Evolutionary conservation across 2,329 filamentous ascomycete species (phyloP), one percentile per base, ranked within the genome.

Genomic region (Plectosphaerella sp.): DNA sequence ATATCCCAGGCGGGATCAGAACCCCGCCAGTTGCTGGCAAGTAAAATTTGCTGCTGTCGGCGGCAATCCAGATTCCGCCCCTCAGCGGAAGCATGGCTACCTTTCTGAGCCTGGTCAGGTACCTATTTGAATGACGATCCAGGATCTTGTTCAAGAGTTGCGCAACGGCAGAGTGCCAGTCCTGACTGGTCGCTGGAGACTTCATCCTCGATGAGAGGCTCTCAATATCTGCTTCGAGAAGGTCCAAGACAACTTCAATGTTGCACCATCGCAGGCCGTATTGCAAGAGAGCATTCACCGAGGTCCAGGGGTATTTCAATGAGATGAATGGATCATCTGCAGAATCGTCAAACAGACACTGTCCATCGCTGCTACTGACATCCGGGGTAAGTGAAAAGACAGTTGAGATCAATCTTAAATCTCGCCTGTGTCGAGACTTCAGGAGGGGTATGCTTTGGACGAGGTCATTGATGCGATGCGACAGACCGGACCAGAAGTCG

Each of bases 401-500:
- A 16, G 5, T 22, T 5, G 12, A n/a, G 8, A 39, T 14, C 3
- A 39, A 15, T 14, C 37, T 35, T 18, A 15, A 53, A 6, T 58
- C 66, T n/a, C 14, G 10, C 5, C 24, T 45, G 7, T 47, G 46
- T 22, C 54, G 51, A 15, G 51, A 53, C 33, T 48, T 52, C 14
- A 64, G 14, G 5, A 62, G 48, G 3, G 49, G 33, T 4, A 49
- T 52, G 8, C 16, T 10, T 9, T 16, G 42, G 8, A 70, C 41
- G 3, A 45, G 25, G 1, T 50, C 9, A 15, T 55, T 49, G 14
- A 72, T 64, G 4, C 53, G 54, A 5, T 62, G 28, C 8, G 62
- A 53, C 3, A 72, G 36, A 1, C 10, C 37, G 1, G 2, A 46
- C 64, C 67, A 71, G 33, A 66, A 62, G 2, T n/a, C n/a, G 20